Evolutionary conservation across 2,329 filamentous ascomycete species (phyloP).

Genomic region (Colletotrichum sp.): DNA sequence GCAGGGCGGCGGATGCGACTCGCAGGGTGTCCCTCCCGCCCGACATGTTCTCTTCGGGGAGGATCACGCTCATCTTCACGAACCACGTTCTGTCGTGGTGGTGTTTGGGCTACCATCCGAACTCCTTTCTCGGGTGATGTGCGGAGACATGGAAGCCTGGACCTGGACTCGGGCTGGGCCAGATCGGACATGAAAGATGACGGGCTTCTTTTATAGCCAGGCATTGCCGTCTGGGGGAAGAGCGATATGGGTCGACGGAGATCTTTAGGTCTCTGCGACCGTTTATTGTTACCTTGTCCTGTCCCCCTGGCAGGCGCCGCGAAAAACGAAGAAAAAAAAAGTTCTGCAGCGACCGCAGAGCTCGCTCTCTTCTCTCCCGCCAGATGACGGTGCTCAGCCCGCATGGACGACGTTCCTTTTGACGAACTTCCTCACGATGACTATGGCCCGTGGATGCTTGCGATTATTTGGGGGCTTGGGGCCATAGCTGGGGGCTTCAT

Average conservation of each 20-base stretch:
- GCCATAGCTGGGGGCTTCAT: slow-evolving; percentile 19
- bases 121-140: not conserved
- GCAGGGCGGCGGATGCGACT: not conserved
- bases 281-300: not conserved
- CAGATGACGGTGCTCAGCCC: not conserved
- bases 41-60: not conserved
- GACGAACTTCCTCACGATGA: slow-evolving; percentile 20
- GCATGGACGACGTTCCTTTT: not conserved
- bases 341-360: not conserved
- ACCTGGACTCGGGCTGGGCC: not conserved
- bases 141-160: not conserved
- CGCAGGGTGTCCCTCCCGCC: not conserved
- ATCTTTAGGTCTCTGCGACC: slow-evolving; percentile 6
- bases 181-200: not conserved
- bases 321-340: not conserved
- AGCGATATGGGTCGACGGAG: not conserved
- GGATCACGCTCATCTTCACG: not conserved
- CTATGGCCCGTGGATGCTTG: slow-evolving; percentile 11
- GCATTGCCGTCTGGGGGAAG: not conserved
- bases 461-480: slow-evolving; percentile 10
- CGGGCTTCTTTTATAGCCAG: slow-evolving; percentile 6
- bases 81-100: not conserved
- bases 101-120: not conserved
- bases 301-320: not conserved
- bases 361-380: not conserved